Evolutionary conservation across 2,329 filamentous ascomycete species (phyloP).

Genomic region (Macrophomina pseudophaseolina): DNA sequence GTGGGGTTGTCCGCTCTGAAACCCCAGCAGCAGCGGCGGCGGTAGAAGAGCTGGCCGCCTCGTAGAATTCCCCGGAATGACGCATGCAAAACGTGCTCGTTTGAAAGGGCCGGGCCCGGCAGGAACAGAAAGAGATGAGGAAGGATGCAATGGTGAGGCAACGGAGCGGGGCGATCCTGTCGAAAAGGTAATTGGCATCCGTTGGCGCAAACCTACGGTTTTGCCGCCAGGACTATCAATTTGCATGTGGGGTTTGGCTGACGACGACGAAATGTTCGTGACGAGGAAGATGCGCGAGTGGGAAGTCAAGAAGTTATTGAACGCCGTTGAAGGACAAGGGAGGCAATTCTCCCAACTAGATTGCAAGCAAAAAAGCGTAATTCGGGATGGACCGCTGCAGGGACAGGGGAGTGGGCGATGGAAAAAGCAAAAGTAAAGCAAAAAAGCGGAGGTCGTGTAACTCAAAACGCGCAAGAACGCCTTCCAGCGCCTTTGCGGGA

Average conservation of each 20-base stretch:
- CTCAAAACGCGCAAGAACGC: constrained; percentile 8
- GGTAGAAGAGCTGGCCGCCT: background rate
- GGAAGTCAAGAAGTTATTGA: background rate
- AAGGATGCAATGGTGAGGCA: background rate
- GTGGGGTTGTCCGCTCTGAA: background rate
- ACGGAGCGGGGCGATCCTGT: background rate
- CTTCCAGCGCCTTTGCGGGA: constrained; percentile 12
- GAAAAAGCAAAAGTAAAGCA: background rate
- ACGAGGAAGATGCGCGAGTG: background rate
- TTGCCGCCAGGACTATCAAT: background rate
- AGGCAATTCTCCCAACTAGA: background rate
- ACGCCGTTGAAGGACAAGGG: background rate
- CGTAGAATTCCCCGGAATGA: constrained; percentile 18
- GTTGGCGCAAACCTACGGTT: background rate
- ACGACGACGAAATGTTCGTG: no score
- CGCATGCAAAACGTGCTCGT: constrained; percentile 16
- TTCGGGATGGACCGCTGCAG: constrained; percentile 23
- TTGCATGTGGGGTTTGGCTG: background rate
- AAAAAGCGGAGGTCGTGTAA: constrained; percentile 16
- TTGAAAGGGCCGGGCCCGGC: background rate
- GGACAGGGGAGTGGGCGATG: constrained; percentile 7
- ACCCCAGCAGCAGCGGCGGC: background rate
- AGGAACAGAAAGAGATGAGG: background rate
- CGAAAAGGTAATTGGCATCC: background rate
- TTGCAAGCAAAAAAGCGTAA: constrained; percentile 5